Conservation (phyloP, 306 rosid species). For the Cucurbita argyrosperma region DNA sequence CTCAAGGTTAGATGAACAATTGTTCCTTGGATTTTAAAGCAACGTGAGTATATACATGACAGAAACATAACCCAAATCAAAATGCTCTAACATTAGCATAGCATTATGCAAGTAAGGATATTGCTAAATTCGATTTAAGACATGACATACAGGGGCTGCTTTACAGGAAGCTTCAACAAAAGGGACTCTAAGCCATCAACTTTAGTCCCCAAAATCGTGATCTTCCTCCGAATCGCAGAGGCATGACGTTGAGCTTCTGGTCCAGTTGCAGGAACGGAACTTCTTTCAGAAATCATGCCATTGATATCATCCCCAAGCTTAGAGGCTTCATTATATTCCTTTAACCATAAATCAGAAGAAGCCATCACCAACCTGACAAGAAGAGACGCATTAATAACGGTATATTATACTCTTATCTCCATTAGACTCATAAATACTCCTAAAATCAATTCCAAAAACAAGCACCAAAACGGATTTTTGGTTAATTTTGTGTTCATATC, state of each 20-base stretch:
- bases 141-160: constrained; percentile 20
- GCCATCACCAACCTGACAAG: constrained; percentile 9
- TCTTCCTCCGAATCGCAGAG: constrained; percentile 27
- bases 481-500: not conserved
- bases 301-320: constrained; percentile 24
- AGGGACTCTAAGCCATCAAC: constrained; percentile 29
- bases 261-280: constrained; percentile 25
- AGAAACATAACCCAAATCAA: not conserved
- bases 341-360: constrained; percentile 24
- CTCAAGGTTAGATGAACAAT: not conserved
- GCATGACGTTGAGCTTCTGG: constrained; percentile 27
- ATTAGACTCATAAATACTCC: not conserved
- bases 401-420: not conserved
- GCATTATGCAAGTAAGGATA: not conserved
- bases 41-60: not conserved
- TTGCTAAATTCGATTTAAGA: not conserved
- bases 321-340: constrained; percentile 27
- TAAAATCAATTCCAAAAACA: not conserved
- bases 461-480: not conserved
- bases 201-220: constrained; percentile 27
- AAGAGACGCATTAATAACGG: not conserved
- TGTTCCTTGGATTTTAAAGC: not conserved
- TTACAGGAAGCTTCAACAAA: constrained; percentile 17
- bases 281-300: constrained; percentile 22
- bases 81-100: not conserved